These are phyloP conservation scores for Agrocybe pediades DNA, from an alignment of 768 basidiomycete species.

Conservation along the genomic window DNA sequence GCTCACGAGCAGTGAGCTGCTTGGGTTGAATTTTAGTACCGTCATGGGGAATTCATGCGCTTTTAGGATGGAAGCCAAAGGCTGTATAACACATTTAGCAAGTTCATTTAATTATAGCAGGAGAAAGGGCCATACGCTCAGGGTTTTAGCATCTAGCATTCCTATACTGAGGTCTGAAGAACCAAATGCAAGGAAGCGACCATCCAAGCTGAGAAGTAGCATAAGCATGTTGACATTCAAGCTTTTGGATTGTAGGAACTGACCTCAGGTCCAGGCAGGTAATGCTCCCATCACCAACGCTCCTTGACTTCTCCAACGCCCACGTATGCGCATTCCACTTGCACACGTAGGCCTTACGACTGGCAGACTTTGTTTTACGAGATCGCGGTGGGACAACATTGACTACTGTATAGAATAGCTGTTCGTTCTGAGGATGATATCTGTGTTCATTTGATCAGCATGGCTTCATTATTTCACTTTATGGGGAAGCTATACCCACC, in stretches of 20 bases:
- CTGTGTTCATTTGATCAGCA: conserved; percentile 32
- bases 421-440: conserved; percentile 53
- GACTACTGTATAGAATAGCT: conserved; percentile 66
- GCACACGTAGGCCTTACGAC: conserved; percentile 62
- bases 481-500: conserved; percentile 33
- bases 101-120: not conserved
- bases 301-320: conserved; percentile 65
- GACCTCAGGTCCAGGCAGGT: conserved; percentile 92
- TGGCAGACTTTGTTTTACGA: conserved; percentile 51
- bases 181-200: conserved; percentile 82
- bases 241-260: not conserved
- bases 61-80: conserved; percentile 82
- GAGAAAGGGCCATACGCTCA: conserved; percentile 57
- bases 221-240: conserved; percentile 1
- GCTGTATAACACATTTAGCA: conserved; percentile 45
- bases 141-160: conserved; percentile 74
- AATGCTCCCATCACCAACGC: conserved; percentile 76
- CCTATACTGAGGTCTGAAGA: conserved; percentile 86
- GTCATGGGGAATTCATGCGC: conserved; percentile 96
- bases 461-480: not conserved
- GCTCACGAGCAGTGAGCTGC: conserved; percentile 77
- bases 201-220: conserved; percentile 60
- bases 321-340: conserved; percentile 78
- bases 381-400: conserved; percentile 69
- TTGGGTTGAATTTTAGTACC: conserved; percentile 84